Evolutionary conservation across 169 alveolate genomes (phyloP), one percentile per base, ranked within the genome.

Genomic region (Cyclospora cayetanensis): DNA sequence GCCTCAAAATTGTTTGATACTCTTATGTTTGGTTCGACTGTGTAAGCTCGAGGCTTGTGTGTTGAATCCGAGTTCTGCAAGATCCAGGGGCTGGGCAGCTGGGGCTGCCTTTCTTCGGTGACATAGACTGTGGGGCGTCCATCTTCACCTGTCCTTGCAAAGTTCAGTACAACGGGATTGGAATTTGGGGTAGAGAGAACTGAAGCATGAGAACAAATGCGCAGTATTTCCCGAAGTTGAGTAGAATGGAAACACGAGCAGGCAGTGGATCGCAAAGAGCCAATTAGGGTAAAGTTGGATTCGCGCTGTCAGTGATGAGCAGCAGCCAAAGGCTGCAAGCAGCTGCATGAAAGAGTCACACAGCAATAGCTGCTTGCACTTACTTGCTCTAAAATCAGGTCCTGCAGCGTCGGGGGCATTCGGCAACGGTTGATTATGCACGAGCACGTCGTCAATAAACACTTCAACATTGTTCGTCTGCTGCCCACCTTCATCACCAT

Each of bases 101-200:
- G 63, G 22, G 0, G 22, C 63, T 50, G 39, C 41, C 43, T 35
- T 31, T 68, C 87, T 37, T 77, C 87, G 3, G 87, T 77, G 37
- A 77, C 42, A 25, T 77, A 77, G 2, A 77, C 87, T 27, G 87
- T 77, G 12, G 87, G 87, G 29, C 60, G 53, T 35, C 87, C 87
- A 68, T 77, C 87, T 9, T 43, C 68, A 22, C 87, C 87, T 11
- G 41, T 77, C 29, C 68, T 18, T 15, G 87, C 66, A 34, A 77
- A 77, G 27, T 77, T 77, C 46, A 77, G 31, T 9, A 77, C 87
- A 25, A 77, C 70, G 60, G 87, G 87, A 46, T 4, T 37, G 25
- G 60, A 39, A 46, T 22, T 22, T 0, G 87, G 87, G 46, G 68
- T 46, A 12, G 68, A 77, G 46, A 77, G 43, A 27, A 77, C 87